These are phyloP conservation scores for Talaromyces sp. DNA, from an alignment of 2,329 filamentous ascomycete genomes.

Conservation along the genomic window DNA sequence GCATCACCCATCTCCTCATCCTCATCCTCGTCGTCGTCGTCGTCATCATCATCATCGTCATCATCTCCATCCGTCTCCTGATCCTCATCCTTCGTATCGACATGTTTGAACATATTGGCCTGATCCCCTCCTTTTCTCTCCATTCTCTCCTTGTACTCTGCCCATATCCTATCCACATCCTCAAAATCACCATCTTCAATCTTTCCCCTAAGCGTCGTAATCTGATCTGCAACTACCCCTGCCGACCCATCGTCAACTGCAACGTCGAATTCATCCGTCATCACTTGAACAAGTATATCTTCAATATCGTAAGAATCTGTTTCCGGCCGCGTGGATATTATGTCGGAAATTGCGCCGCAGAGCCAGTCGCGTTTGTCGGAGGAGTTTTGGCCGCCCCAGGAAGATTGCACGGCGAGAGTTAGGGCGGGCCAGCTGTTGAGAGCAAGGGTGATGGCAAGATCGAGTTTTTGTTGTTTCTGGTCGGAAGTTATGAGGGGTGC, in stretches of 20 bases:
- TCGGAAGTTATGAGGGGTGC: background rate
- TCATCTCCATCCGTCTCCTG: constrained; percentile 55
- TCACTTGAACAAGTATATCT: constrained; percentile 78
- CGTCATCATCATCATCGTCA: constrained; percentile 40
- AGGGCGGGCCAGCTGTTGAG: constrained; percentile 87
- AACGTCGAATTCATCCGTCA: constrained; percentile 94
- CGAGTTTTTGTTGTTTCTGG: constrained; percentile 55
- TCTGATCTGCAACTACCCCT: constrained; percentile 66
- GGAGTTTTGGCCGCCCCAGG: constrained; percentile 81
- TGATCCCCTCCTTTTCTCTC: constrained; percentile 34
- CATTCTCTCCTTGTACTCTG: constrained; percentile 38
- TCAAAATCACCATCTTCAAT: constrained; percentile 55
- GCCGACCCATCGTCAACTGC: constrained; percentile 87
- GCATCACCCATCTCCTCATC: constrained; percentile 66
- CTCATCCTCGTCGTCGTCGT: constrained; percentile 63
- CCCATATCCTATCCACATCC: constrained; percentile 60
- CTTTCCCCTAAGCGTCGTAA: constrained; percentile 63
- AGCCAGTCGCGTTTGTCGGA: constrained; percentile 95
- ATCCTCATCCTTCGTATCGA: constrained; percentile 49
- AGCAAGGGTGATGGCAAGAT: constrained; percentile 78
- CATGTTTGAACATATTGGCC: constrained; percentile 33
- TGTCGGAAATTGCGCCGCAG: constrained; percentile 77
- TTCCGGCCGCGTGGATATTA: constrained; percentile 60
- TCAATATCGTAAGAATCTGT: constrained; percentile 78
- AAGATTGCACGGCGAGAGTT: constrained; percentile 77